Evolutionary conservation across 805 yeast species (phyloP), one percentile per base, ranked within the genome.

Genomic region (Lachancea cidri): DNA sequence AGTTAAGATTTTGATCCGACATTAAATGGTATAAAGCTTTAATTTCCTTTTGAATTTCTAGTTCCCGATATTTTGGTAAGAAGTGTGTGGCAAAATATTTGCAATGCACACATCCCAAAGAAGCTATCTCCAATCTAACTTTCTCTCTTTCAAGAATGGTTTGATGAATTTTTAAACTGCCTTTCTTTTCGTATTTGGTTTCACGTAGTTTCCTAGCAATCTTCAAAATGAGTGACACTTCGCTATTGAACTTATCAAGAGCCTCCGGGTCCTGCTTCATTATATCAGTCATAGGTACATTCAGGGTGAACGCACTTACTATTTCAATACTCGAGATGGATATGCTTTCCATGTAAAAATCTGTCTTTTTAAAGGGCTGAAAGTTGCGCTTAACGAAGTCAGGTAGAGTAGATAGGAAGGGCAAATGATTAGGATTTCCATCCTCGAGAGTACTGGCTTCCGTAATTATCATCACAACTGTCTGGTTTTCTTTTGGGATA

Each of bases 1-100:
- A 68, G 49, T 86, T 96, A 54, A 93, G 67, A 54, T 89, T 93
- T 52, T 89, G 95, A 44, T 86, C 95, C 1, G 95, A 82, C 48
- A 88, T 74, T 36, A 83, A 66, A 35, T 73, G 70, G 51, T 77
- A 77, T 52, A 86, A 60, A 0, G 71, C 61, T 8, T 66, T 73
- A 17, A 89, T 80, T 44, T 79, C 70, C 11, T 60, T 54, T 42
- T 72, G 68, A 17, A 84, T 56, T 20, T 56, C 43, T 41, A 69
- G 68, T 45, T 72, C 76, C 35, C 70, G 65, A 33, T 74, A 68
- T 17, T 78, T 57, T 30, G 70, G 72, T 6, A 58, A 43, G 50
- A 65, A 79, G 39, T 75, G 76, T 5, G 49, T 42, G 14, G 63
- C 60, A 54, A 83, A 76, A 15, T 71, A 54, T 5, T 69, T 63